Percentiles rank a stretch among this genome's conserved stretches.
Conservation (phyloP, 2,329 filamentous ascomycete genomes). For the Madurella mycetomatis region DNA sequence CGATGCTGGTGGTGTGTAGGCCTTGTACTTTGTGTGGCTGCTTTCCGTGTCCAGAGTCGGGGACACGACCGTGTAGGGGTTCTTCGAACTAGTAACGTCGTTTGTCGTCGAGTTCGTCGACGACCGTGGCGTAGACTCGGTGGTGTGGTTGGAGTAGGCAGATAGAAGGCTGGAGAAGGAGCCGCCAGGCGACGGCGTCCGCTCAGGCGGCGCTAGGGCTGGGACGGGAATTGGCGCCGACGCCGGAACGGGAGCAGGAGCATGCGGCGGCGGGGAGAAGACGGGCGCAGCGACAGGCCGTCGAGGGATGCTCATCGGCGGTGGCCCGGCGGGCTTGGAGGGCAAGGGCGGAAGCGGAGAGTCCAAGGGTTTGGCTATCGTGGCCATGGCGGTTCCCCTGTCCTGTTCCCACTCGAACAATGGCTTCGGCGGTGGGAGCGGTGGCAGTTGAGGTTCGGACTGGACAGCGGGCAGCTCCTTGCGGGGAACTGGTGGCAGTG, state of each 20-base stretch:
- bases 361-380: conserved; percentile 17
- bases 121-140: conserved; percentile 39
- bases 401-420: conserved; percentile 8
- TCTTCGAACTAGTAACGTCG: conserved; percentile 35
- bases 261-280: not conserved
- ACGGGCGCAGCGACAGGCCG: conserved; percentile 22
- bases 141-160: conserved; percentile 47
- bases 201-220: conserved; percentile 4
- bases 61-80: conserved; percentile 29
- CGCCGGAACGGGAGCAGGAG: conserved; percentile 2
- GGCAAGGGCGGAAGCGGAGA: conserved; percentile 24
- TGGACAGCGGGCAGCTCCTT: conserved; percentile 19
- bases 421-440: conserved; percentile 21
- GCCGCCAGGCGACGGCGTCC: conserved; percentile 37
- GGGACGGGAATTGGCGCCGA: conserved; percentile 11
- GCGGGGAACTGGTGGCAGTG: conserved; percentile 21
- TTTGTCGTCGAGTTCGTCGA: conserved; percentile 31
- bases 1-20: conserved; percentile 24
- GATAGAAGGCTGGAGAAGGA: conserved; percentile 54
- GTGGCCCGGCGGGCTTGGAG: conserved; percentile 11
- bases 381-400: conserved; percentile 15
- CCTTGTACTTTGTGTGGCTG: conserved; percentile 17
- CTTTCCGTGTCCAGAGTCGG: conserved; percentile 28
- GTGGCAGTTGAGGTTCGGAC: conserved; percentile 15
- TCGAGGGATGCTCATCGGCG: conserved; percentile 21